phyloP scores from a whole-genome alignment of 441 rosid genomes.

The Codiaeum variegatum region DNA sequence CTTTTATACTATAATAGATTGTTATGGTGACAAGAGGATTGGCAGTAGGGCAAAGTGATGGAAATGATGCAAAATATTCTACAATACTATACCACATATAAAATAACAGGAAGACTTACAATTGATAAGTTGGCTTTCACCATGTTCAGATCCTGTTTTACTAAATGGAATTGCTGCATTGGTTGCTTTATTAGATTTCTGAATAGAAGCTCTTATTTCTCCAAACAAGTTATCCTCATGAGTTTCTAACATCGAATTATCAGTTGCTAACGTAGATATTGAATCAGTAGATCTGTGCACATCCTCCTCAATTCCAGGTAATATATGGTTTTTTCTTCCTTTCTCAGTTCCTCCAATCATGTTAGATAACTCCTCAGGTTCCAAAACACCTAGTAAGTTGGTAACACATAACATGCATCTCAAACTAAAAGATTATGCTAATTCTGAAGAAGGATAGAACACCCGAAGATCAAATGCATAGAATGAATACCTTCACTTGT shows the following conservation, averaged over 20 bases:
- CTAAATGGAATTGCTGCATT: constrained; percentile 28
- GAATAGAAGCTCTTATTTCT: constrained; percentile 77
- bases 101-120: constrained; percentile 39
- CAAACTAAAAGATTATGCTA: neutral
- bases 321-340: constrained; percentile 33
- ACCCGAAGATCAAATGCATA: neutral
- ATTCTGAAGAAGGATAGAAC: neutral
- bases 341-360: constrained; percentile 59
- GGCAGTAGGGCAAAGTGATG: neutral
- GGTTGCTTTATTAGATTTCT: constrained; percentile 49
- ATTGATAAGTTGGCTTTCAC: constrained; percentile 28
- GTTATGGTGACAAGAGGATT: neutral
- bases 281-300: constrained; percentile 71
- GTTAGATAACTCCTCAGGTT: constrained; percentile 77
- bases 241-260: constrained; percentile 45
- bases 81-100: neutral
- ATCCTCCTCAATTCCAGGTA: constrained; percentile 74
- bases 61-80: neutral
- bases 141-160: constrained; percentile 27
- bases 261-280: constrained; percentile 66
- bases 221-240: constrained; percentile 57
- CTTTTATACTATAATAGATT: too few species aligned
- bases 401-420: constrained; percentile 6
- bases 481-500: constrained; percentile 62
- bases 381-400: constrained; percentile 90